Evolutionary conservation across 805 yeast genomes (phyloP).

Genomic region (Vanderwaltozyma yarrowii): DNA sequence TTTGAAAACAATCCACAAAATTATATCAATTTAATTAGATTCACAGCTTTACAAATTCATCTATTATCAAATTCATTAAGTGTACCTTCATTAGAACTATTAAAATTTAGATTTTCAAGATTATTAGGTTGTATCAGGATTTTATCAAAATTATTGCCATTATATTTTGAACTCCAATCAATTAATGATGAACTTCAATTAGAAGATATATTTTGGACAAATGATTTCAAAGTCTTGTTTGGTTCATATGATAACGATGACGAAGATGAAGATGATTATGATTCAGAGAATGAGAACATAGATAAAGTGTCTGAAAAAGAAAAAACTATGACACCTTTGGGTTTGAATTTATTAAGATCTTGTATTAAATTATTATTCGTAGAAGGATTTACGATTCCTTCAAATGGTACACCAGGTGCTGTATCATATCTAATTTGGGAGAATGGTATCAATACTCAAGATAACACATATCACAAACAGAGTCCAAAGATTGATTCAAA

Average conservation of each 20-base stretch:
- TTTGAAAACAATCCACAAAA: constrained; percentile 29
- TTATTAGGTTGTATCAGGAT: constrained; percentile 54
- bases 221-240: constrained; percentile 4
- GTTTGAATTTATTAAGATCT: constrained; percentile 23
- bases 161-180: constrained; percentile 42
- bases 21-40: constrained; percentile 43
- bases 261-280: background rate
- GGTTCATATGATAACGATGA: background rate
- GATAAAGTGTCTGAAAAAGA: background rate
- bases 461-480: constrained; percentile 25
- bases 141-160: constrained; percentile 56
- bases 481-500: constrained; percentile 44
- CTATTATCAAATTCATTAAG: constrained; percentile 18
- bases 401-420: constrained; percentile 16
- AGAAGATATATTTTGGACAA: constrained; percentile 20
- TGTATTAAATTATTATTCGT: constrained; percentile 21
- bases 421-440: constrained; percentile 49
- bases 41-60: constrained; percentile 27
- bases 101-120: constrained; percentile 16
- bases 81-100: constrained; percentile 1
- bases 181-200: constrained; percentile 26
- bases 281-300: background rate
- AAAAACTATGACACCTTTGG: constrained; percentile 24
- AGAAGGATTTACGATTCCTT: constrained; percentile 21
- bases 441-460: constrained; percentile 55